Percentiles rank a stretch among this genome's conserved stretches.
Evolutionary conservation across 139 green algal species (phyloP).

Genomic region (Eudorina sp.): DNA sequence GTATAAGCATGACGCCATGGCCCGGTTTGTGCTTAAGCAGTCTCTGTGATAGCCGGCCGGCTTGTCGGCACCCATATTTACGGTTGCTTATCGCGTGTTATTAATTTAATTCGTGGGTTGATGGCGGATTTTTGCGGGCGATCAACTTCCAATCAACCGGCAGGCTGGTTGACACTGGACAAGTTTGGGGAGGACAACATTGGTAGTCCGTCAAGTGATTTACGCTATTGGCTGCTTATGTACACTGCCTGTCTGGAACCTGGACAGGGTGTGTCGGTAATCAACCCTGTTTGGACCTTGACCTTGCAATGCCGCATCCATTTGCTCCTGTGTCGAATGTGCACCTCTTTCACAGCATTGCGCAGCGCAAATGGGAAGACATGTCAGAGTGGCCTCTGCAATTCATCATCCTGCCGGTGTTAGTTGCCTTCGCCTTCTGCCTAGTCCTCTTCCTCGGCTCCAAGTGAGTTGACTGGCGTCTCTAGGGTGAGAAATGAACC

Average conservation of each 20-base stretch:
- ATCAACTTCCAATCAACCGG: too few relatives aligned
- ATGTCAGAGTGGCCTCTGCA: neutral
- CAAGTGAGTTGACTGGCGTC: neutral
- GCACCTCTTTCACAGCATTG: neutral
- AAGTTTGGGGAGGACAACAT: too few relatives aligned
- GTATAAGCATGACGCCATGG: too few relatives aligned
- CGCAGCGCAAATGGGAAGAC: slow-evolving; percentile 16
- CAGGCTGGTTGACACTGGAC: too few relatives aligned
- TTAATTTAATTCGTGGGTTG: neutral
- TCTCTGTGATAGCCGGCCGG: too few relatives aligned
- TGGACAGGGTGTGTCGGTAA: neutral
- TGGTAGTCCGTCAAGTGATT: too few relatives aligned
- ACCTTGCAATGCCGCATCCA: neutral
- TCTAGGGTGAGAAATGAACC: too few relatives aligned
- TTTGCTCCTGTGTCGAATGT: neutral
- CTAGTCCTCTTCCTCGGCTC: slow-evolving; percentile 18
- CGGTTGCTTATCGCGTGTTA: too few relatives aligned
- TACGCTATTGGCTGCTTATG: too few relatives aligned
- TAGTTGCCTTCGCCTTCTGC: slow-evolving; percentile 31
- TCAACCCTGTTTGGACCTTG: neutral
- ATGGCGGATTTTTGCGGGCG: too few relatives aligned
- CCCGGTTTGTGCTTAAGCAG: too few relatives aligned
- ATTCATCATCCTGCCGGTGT: slow-evolving; percentile 17
- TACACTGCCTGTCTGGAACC: neutral
- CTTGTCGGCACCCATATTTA: too few relatives aligned